A percentile compares a stretch with the other conserved stretches of the same genome.
phyloP scores from a whole-genome alignment of 2,329 filamentous ascomycete genomes.

The Ceratocystis destructans region DNA sequence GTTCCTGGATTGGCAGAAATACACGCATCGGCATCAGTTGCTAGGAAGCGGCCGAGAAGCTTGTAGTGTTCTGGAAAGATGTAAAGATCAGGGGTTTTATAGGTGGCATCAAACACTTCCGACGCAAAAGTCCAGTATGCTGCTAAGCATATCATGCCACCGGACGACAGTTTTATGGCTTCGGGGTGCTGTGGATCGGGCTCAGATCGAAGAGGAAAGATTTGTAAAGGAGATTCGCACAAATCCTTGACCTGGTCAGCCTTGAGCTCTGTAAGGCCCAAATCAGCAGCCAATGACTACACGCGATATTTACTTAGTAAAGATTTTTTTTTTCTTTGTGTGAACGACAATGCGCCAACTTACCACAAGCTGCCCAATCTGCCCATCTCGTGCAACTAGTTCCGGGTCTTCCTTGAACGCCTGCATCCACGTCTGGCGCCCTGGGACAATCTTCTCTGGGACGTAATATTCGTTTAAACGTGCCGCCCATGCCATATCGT shows the following conservation, averaged over 20 bases:
- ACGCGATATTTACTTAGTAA: not conserved
- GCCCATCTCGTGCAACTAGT: slow-evolving; percentile 47
- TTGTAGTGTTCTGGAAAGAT: slow-evolving; percentile 48
- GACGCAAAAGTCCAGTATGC: slow-evolving; percentile 51
- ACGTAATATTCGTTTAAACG: slow-evolving; percentile 55
- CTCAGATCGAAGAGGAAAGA: slow-evolving; percentile 34
- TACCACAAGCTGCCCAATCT: slow-evolving; percentile 60
- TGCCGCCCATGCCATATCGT: slow-evolving; percentile 47
- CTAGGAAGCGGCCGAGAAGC: slow-evolving; percentile 41
- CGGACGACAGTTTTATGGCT: slow-evolving; percentile 44
- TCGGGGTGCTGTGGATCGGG: slow-evolving; percentile 35
- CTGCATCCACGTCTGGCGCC: slow-evolving; percentile 46
- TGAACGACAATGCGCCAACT: slow-evolving; percentile 24
- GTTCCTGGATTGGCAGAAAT: slow-evolving; percentile 40
- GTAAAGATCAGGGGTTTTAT: slow-evolving; percentile 38
- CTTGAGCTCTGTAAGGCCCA: slow-evolving; percentile 39
- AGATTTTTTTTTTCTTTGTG: not conserved
- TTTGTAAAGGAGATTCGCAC: slow-evolving; percentile 29
- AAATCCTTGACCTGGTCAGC: slow-evolving; percentile 35
- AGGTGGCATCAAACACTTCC: slow-evolving; percentile 45
- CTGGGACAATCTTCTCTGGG: slow-evolving; percentile 49
- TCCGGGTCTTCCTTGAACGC: slow-evolving; percentile 50
- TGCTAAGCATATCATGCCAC: slow-evolving; percentile 44
- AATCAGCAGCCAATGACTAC: slow-evolving; percentile 48
- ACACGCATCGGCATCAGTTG: slow-evolving; percentile 34